Conservation (phyloP, 306 rosid species). For the Potentilla sterilis region DNA sequence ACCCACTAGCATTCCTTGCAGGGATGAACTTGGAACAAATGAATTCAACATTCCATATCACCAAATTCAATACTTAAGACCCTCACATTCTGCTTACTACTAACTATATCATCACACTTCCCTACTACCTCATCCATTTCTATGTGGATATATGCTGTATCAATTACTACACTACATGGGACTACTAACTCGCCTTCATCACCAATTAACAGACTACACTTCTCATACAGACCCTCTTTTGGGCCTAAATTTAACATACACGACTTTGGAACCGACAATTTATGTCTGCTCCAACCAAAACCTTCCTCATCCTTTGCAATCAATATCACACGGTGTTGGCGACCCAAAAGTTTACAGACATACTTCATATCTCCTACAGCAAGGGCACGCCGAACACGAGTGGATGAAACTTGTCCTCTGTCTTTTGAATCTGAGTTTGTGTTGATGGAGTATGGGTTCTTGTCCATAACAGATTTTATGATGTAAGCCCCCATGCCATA, state of each 20-base stretch:
- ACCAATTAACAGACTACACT: constrained; percentile 45
- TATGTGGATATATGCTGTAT: constrained; percentile 54
- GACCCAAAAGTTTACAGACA: constrained; percentile 82
- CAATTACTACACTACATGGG: constrained; percentile 69
- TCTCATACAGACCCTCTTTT: constrained; percentile 80
- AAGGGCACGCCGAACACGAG: constrained; percentile 82
- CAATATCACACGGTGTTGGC: constrained; percentile 67
- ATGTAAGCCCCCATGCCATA: constrained; percentile 71
- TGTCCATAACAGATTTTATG: constrained; percentile 91
- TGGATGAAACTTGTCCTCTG: constrained; percentile 88
- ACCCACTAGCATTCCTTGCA: neutral
- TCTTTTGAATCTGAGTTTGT: constrained; percentile 55
- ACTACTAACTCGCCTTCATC: constrained; percentile 28
- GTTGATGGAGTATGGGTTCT: constrained; percentile 36
- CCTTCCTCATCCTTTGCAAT: constrained; percentile 43
- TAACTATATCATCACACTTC: constrained; percentile 28
- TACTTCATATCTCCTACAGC: constrained; percentile 76
- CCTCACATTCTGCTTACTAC: constrained; percentile 39
- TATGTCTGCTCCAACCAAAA: constrained; percentile 36
- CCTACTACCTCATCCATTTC: constrained; percentile 49
- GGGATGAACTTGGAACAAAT: neutral
- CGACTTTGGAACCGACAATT: constrained; percentile 61
- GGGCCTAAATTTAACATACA: constrained; percentile 79
- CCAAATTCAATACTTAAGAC: constrained; percentile 71
- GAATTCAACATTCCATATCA: constrained; percentile 38